Conservation (phyloP, 1,139 yeast genomes). For the Entelexis sorbosivorans region DNA sequence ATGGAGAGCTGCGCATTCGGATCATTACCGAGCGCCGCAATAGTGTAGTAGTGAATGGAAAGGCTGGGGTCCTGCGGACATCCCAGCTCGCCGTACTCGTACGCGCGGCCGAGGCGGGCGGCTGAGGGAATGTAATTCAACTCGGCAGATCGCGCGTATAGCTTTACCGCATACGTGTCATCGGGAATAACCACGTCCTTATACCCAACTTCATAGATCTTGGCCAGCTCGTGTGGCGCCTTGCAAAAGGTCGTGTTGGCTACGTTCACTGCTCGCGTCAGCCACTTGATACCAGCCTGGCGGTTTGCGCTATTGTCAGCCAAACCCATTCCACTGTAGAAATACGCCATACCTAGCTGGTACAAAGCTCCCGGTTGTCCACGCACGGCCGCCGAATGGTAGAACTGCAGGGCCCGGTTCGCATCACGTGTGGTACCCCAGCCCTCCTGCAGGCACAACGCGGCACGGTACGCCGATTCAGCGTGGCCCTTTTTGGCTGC, state of each 20-base stretch:
- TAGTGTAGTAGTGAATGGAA: slow-evolving; percentile 84
- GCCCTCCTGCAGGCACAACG: slow-evolving; percentile 87
- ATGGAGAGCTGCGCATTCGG: slow-evolving; percentile 82
- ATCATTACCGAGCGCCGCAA: slow-evolving; percentile 83
- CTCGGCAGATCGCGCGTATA: slow-evolving; percentile 82
- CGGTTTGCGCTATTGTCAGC: slow-evolving; percentile 57
- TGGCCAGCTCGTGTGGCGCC: slow-evolving; percentile 87
- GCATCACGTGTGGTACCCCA: slow-evolving; percentile 86
- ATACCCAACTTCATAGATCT: slow-evolving; percentile 74
- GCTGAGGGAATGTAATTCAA: slow-evolving; percentile 77
- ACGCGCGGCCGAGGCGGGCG: slow-evolving; percentile 65
- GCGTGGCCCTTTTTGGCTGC: slow-evolving; percentile 92
- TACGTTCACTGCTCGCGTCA: slow-evolving; percentile 58
- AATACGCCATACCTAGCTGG: slow-evolving; percentile 77
- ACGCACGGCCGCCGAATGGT: slow-evolving; percentile 78
- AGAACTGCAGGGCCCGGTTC: slow-evolving; percentile 69
- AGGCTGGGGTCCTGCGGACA: slow-evolving; percentile 76
- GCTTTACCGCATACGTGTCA: slow-evolving; percentile 69
- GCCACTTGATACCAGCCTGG: slow-evolving; percentile 86
- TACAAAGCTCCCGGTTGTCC: slow-evolving; percentile 95
- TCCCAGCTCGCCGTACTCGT: slow-evolving; percentile 67
- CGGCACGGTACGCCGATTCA: slow-evolving; percentile 84
- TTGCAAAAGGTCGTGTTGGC: slow-evolving; percentile 81
- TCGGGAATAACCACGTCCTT: slow-evolving; percentile 80
- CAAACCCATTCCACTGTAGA: slow-evolving; percentile 75